Evolutionary conservation across 129 eudicot species (phyloP), one percentile per base, ranked within the genome.

Genomic region (Ambrosia artemisiifolia): DNA sequence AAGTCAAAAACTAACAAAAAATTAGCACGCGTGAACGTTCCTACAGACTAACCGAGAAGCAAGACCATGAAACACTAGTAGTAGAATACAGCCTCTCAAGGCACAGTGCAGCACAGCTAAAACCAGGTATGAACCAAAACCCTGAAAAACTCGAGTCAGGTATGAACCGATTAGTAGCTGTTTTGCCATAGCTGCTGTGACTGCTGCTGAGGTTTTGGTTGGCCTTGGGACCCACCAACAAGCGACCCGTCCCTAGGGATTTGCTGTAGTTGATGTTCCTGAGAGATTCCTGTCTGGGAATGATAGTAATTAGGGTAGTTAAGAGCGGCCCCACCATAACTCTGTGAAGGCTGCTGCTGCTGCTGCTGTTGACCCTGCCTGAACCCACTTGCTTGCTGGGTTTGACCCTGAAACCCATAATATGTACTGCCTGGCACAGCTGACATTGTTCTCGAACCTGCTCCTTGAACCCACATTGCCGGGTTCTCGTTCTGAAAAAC

Each of bases 101-200:
- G 81, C 79, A 83, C 85, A 67, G 87, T 88, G 83, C 78, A 83
- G 85, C 86, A 85, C 85, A 75, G 78, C 33, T 73, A 84, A 67
- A 70, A 16, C 75, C 78, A 49, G 50, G 35, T 43, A 60, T 67
- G 32, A 1, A 28, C n/a, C 57, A 84, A 82, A 85, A 79, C 92
- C 87, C 92, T 74, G 85, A 86, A 83, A 83, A 83, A 83, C 85
- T 87, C 61, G 78, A 79, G 79, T 73, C 80, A 65, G 66, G 67
- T 62, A 68, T 28, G 59, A 33, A 17, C 56, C 4, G 79, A 82
- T 85, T 85, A 92, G 95, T 87, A 87, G 82, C 81, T 69, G 84
- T 85, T 87, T 76, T 89, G 92, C 96, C 96, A 92, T 55, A 87
- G 64, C 79, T 92, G 96, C 72, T 89, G 79, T 80, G 85, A 90